Base-by-base conservation (phyloP, 2,329 filamentous ascomycete species). In the Colletotrichum liaoningense region DNA sequence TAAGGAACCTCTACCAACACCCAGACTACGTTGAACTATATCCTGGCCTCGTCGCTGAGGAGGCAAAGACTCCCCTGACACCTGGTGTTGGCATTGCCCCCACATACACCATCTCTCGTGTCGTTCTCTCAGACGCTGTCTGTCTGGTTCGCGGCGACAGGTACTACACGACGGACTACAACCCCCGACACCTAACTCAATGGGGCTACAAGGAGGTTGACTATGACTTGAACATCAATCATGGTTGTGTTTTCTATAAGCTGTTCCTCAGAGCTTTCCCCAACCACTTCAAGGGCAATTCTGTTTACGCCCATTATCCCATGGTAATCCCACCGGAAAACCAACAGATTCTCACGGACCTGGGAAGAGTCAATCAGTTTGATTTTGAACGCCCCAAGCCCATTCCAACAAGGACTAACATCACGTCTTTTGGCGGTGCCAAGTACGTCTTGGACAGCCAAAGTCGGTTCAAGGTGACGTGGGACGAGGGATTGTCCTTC, bases 231-330 rank as follows among this genome's bases (percentile, higher is more conserved):
- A 90, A 88, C 72, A 83, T 96, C 76, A 93, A 97, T 82, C 92
- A 97, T 79, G 94, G 95, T 59, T 95, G 93, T 77, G 90, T 95
- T 14, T 94, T 96, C 82, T 95, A 95, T 86, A 97, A 97, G 85
- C 88, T 97, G 46, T 93, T 95, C 80, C 86, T 94, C 46, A 89
- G 93, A 5, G 93, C 94, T 0, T 95, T 97, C 86, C 95, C 94
- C 1, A 88, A 93, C 76, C 93, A 95, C 83, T 96, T 95, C 87
- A 90, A 90, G 79, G 83, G 87, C 24, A 92, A 97, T 84, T 95
- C 93, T 0, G 91, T 95, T 67, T 97, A 96, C 75, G 94, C 93
- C 0, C 93, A 95, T 79, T 95, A 93, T 79, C 93, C 92, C n/a
- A 90, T 91, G 88, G 83, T 85, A 3, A 91, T 93, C 2, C 94